Conservation (phyloP, 192 early-diverging fungal species). For the Radiomyces spectabilis region DNA sequence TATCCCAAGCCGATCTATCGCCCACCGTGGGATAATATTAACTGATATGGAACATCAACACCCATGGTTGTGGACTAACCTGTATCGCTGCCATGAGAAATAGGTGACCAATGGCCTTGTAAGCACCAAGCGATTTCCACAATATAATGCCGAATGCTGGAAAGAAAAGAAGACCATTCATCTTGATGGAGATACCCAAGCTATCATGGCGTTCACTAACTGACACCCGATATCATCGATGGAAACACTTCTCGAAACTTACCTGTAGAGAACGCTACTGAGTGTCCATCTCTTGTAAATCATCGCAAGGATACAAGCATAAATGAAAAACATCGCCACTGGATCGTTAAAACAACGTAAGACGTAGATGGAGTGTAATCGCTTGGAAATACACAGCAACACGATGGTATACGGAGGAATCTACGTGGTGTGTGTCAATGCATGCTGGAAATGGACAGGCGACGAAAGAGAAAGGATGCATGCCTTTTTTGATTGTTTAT, state of each 20-base stretch:
- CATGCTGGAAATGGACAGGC: no score
- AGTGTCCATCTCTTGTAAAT: conserved; percentile 37
- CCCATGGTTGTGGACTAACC: no score
- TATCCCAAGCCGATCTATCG: conserved; percentile 24
- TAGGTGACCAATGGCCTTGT: conserved; percentile 41
- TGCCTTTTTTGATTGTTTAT: conserved; percentile 39
- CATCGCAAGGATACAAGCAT: conserved; percentile 59
- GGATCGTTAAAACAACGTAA: conserved; percentile 92
- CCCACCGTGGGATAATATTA: neutral
- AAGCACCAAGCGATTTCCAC: conserved; percentile 39
- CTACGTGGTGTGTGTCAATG: no score
- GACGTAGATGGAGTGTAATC: conserved; percentile 92
- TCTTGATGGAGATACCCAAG: conserved; percentile 82
- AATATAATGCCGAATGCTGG: conserved; percentile 74
- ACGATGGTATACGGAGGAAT: conserved; percentile 60
- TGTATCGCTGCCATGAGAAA: conserved; percentile 39
- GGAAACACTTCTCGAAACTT: no score
- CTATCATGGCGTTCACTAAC: conserved; percentile 31
- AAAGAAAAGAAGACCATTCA: conserved; percentile 90
- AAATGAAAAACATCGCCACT: conserved; percentile 81
- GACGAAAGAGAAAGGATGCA: neutral
- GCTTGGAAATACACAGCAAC: conserved; percentile 63
- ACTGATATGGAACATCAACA: neutral
- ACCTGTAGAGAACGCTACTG: conserved; percentile 63
- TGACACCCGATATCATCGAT: neutral